These are phyloP conservation scores for Agrostemma githago DNA, from an alignment of 148 eudicot species.

Conservation along the genomic window DNA sequence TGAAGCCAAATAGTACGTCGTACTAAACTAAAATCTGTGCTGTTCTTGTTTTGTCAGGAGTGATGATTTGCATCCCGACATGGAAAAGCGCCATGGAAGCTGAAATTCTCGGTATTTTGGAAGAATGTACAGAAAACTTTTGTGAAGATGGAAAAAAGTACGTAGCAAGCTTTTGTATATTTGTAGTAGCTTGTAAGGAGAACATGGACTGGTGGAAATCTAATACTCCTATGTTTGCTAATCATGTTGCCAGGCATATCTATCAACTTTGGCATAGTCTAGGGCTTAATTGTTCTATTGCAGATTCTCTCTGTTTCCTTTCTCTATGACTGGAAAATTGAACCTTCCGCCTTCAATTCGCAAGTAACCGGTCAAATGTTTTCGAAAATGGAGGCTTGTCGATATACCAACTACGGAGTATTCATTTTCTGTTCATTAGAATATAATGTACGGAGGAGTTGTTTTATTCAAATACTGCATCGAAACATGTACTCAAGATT, in stretches of 20 bases:
- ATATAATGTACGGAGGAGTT: no score
- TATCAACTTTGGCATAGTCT: neutral
- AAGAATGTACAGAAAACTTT: neutral
- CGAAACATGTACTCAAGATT: no score
- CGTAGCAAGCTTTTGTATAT: neutral
- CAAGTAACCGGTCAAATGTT: no score
- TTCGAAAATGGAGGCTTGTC: no score
- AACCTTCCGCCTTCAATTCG: no score
- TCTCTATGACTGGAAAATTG: no score
- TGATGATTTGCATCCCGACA: neutral
- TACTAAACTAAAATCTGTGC: no score
- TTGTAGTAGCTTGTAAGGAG: neutral
- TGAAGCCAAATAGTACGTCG: no score
- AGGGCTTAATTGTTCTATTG: neutral
- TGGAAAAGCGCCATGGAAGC: conserved; percentile 3
- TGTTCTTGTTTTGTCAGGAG: neutral
- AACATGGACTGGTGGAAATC: neutral
- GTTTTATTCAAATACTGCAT: no score
- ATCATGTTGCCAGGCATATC: neutral
- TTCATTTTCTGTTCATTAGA: no score
- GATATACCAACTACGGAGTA: no score
- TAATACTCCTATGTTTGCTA: neutral
- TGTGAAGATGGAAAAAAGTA: neutral
- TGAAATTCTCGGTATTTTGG: neutral
- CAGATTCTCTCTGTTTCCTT: no score